phyloP scores from a whole-genome alignment of 2,329 filamentous ascomycete species.

The Penicillium sclerotigenum region DNA sequence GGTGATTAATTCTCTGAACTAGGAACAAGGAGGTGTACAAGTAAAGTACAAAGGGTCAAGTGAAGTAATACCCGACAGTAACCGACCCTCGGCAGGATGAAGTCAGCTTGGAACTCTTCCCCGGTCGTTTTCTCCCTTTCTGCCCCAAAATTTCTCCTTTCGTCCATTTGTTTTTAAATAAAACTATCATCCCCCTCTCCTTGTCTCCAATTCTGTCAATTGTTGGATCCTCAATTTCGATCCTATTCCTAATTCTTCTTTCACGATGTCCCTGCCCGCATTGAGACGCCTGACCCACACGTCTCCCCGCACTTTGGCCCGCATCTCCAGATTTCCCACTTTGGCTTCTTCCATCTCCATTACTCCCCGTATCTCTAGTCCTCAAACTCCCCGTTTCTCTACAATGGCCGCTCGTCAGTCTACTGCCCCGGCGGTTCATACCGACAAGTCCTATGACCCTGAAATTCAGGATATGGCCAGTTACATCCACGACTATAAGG shows the following conservation, averaged over 20 bases:
- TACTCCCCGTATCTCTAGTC: conserved; percentile 17
- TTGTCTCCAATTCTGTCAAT: not conserved
- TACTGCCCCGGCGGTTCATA: conserved; percentile 35
- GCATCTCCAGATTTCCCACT: conserved; percentile 37
- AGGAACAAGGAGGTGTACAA: not conserved
- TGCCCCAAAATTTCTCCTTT: conserved; percentile 8
- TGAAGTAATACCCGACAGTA: conserved; percentile 19
- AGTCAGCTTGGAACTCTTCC: conserved; percentile 18
- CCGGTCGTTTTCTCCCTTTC: conserved; percentile 9
- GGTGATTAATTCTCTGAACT: not conserved
- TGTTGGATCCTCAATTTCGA: not conserved
- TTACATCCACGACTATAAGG: conserved; percentile 89
- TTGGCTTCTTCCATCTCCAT: conserved; percentile 24
- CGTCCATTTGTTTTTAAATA: conserved; percentile 16
- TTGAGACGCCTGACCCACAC: conserved; percentile 43
- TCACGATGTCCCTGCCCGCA: conserved; percentile 42
- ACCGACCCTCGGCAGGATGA: conserved; percentile 28
- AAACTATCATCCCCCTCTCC: not conserved
- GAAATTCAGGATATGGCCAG: conserved; percentile 93
- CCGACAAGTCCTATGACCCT: conserved; percentile 68
- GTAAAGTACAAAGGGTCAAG: no score
- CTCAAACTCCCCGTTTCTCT: conserved; percentile 38
- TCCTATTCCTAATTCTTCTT: conserved; percentile 33
- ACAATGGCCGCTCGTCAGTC: conserved; percentile 44
- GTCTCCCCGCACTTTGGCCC: conserved; percentile 45